Evolutionary conservation across 257 asterid species (phyloP), one percentile per base, ranked within the genome.

Genomic region (Solanum ossicruentum): DNA sequence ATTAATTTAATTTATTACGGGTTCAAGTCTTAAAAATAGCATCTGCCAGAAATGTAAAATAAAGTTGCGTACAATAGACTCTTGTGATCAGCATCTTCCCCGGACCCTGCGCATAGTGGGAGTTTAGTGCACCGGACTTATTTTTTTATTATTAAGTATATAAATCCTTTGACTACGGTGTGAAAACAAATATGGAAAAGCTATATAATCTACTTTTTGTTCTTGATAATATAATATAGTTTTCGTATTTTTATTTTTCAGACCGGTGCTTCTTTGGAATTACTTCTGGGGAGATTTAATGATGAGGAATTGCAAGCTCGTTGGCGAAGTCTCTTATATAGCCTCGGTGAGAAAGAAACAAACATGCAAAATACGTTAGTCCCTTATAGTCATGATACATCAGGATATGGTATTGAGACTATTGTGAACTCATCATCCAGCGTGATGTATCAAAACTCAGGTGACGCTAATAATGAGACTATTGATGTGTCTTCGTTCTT

Each of bases 401-500:
- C 85, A 21, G 87, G 87, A 32, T 84, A 63, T 84, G 71, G 81
- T 81, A 72, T 55, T 17, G 47, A 9, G 9, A 69, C 15, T 69
- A 10, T 18, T 52, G 71, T 73, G 55, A 55, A 16, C 60, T 65
- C 88, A 83, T 80, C 85, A 81, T 49, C 88, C 32, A 87, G 69
- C n/a, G 63, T 86, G 86, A 72, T 85, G 28, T 75, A 85, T 55
- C 87, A 85, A 78, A 84, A 47, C 39, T 57, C 89, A 47, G 61
- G 81, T 85, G 87, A 23, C 10, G 10, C 2, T 8, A 12, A 57
- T 57, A 11, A 20, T 57, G 93, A 89, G 67, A 39, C 85, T 8
- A 85, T 89, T 16, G 95, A 90, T 81, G 87, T 85, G 56, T 88
- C 88, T 84, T 90, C 94, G 11, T 91, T 93, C 81, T 85, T 95